Evolutionary conservation across 2,329 filamentous ascomycete species (phyloP), one percentile per base, ranked within the genome.

Genomic region (Trichoderma citrinoviride): DNA sequence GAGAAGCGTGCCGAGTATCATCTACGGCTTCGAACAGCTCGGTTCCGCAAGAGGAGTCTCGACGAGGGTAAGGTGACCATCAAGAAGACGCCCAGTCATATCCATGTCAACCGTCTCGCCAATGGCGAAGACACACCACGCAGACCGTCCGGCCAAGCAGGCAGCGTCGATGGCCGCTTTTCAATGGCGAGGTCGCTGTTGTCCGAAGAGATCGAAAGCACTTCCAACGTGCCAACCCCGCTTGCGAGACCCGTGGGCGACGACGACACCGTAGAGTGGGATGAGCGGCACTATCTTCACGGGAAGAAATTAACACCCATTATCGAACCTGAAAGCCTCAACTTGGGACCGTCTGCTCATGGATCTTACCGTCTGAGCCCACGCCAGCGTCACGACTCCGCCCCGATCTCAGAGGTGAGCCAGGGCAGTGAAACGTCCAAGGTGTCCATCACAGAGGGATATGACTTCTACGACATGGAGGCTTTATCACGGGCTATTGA

Each of bases 381-480:
- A 3, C 78, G 82, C 10, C 77, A 77, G 61, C 79, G 83, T 27
- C 78, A 82, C 12, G 79, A 85, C 70, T 86, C 83, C 0, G 76
- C 77, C 43, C 79, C 83, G 1, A 69, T 85, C 27, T 86, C 85
- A 2, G 76, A 80, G n/a, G 67, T 75, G 21, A 85, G 83, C 70
- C 79, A 83, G 37, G 79, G 80, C 46, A 85, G 81, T 69, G 80
- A 78, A 49, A 68, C 70, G 44, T 79, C 81, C 6, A 79, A 82
- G 23, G 69, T 76, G n/a, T 83, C 82, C 14, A 83, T 78, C 70
- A 85, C 82, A 1, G 86, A 88, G 68, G 86, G 86, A 0, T 88
- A 89, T 69, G 86, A 89, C 72, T 89, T 89, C 70, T 88, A 88
- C 71, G 87, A 86, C 69, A 77, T 85, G 29, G 85, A 86, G n/a